Conservation (phyloP, 495 filamentous ascomycete species). For the Tuber microsphaerosporum region DNA sequence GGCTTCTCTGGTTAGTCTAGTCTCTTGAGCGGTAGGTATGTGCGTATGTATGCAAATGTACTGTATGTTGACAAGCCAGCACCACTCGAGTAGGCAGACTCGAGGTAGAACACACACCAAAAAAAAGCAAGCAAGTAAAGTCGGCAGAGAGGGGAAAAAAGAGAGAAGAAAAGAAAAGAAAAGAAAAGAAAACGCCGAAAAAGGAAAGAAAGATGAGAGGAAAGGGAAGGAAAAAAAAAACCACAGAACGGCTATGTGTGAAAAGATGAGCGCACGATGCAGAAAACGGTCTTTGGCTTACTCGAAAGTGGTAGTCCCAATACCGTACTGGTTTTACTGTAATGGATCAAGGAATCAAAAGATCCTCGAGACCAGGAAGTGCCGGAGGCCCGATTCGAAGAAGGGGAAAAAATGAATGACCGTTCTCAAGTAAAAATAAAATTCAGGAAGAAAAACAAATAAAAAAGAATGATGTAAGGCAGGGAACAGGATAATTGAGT, state of each 20-base stretch:
- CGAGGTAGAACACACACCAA: constrained; percentile 18
- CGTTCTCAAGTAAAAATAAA: constrained; percentile 30
- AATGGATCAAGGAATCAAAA: constrained; percentile 1
- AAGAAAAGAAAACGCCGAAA: constrained; percentile 1
- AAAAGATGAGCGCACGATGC: constrained; percentile 26
- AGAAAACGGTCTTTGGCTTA: constrained; percentile 30
- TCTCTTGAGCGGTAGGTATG: constrained; percentile 15
- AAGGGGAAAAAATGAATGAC: constrained; percentile 33
- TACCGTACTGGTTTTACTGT: constrained; percentile 1
- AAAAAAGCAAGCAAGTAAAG: constrained; percentile 6
- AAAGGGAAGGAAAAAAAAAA: constrained; percentile 13
- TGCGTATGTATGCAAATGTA: constrained; percentile 29
- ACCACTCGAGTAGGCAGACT: constrained; percentile 29
- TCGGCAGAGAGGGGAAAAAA: constrained; percentile 5
- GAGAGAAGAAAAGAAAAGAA: constrained; percentile 4
- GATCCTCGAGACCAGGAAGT: constrained; percentile 17
- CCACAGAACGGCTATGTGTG: constrained; percentile 17
- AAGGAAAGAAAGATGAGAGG: constrained; percentile 16
- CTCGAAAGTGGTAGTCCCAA: constrained; percentile 17
- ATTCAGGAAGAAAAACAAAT: constrained; percentile 20
- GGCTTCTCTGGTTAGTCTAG: not conserved
- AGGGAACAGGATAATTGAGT: constrained; percentile 29
- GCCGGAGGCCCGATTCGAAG: constrained; percentile 31
- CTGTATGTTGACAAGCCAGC: constrained; percentile 26
- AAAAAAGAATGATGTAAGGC: constrained; percentile 33